phyloP scores from a whole-genome alignment of 2,329 filamentous ascomycete species.

The Raffaelea deltoideospora region DNA sequence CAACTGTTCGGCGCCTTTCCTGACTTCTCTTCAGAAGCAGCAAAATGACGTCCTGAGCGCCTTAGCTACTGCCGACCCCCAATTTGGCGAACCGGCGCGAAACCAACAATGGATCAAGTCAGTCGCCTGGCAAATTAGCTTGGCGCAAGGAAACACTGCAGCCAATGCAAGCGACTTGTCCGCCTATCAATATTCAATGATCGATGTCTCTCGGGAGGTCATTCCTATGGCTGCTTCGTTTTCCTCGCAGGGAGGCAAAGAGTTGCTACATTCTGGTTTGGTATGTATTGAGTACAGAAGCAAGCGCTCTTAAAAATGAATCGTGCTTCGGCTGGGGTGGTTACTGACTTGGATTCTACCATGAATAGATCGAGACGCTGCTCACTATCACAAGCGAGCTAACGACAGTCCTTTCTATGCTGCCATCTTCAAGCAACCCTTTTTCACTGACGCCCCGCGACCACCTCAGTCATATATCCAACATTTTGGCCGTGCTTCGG shows the following conservation, averaged over 20 bases:
- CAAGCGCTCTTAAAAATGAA: too few species aligned
- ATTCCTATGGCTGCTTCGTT: slow-evolving; percentile 56
- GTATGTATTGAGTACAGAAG: too few species aligned
- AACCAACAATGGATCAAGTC: slow-evolving; percentile 53
- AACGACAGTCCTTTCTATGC: slow-evolving; percentile 55
- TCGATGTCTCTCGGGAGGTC: slow-evolving; percentile 47
- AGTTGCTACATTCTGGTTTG: slow-evolving; percentile 59
- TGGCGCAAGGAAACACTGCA: slow-evolving; percentile 31
- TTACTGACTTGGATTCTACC: too few species aligned
- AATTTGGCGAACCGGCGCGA: slow-evolving; percentile 37
- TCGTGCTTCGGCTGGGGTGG: too few species aligned
- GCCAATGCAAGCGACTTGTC: slow-evolving; percentile 15
- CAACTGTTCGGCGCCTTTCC: slow-evolving; percentile 40
- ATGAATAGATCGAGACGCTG: slow-evolving; percentile 71
- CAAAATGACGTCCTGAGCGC: slow-evolving; percentile 38
- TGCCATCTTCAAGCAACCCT: slow-evolving; percentile 42
- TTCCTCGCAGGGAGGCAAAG: slow-evolving; percentile 50
- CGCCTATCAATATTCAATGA: slow-evolving; percentile 39
- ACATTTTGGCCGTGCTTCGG: slow-evolving; percentile 54
- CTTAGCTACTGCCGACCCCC: slow-evolving; percentile 36
- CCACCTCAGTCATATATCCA: slow-evolving; percentile 54
- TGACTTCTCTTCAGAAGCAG: slow-evolving; percentile 46
- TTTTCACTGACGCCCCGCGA: slow-evolving; percentile 57
- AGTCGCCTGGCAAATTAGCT: slow-evolving; percentile 46
- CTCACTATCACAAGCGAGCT: slow-evolving; percentile 62